phyloP scores from a whole-genome alignment of 805 yeast genomes.

The Kuraishia capsulata region DNA sequence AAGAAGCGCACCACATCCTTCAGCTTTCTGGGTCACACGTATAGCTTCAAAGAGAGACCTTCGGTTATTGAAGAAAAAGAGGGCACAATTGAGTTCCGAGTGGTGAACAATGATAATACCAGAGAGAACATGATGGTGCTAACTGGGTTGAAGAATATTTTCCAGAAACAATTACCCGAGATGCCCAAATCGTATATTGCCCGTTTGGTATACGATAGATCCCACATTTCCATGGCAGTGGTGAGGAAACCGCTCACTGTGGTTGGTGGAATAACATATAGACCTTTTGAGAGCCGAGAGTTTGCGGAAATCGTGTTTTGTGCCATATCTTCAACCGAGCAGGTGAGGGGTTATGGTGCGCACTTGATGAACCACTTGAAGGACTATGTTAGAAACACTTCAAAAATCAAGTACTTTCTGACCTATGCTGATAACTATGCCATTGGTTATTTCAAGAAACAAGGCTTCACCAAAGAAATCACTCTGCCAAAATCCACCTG shows the following conservation, averaged over 20 bases:
- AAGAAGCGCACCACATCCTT: slow-evolving; percentile 31
- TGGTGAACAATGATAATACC: slow-evolving; percentile 90
- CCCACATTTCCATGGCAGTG: slow-evolving; percentile 93
- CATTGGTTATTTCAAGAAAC: slow-evolving; percentile 96
- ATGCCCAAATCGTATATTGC: slow-evolving; percentile 98
- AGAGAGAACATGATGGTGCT: slow-evolving; percentile 82
- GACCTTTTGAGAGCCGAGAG: slow-evolving; percentile 83
- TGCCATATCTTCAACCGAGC: slow-evolving; percentile 96
- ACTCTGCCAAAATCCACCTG: slow-evolving; percentile 77
- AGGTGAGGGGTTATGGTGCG: slow-evolving; percentile 97
- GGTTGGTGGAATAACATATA: slow-evolving; percentile 94
- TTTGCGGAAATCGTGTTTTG: slow-evolving; percentile 98
- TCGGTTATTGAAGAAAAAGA: slow-evolving; percentile 91
- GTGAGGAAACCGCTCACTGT: slow-evolving; percentile 90
- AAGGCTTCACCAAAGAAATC: slow-evolving; percentile 94
- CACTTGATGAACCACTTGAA: slow-evolving; percentile 96
- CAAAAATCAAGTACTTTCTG: slow-evolving; percentile 75
- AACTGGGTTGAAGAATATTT: slow-evolving; percentile 92
- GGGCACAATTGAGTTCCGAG: slow-evolving; percentile 89
- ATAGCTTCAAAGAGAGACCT: slow-evolving; percentile 85
- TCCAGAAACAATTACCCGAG: slow-evolving; percentile 95
- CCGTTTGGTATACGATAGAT: slow-evolving; percentile 85
- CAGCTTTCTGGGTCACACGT: slow-evolving; percentile 67
- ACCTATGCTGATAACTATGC: slow-evolving; percentile 99
- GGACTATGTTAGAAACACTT: slow-evolving; percentile 86